These are phyloP conservation scores for Trifolium fragiferum DNA, from an alignment of 306 rosid genomes.

Conservation along the genomic window DNA sequence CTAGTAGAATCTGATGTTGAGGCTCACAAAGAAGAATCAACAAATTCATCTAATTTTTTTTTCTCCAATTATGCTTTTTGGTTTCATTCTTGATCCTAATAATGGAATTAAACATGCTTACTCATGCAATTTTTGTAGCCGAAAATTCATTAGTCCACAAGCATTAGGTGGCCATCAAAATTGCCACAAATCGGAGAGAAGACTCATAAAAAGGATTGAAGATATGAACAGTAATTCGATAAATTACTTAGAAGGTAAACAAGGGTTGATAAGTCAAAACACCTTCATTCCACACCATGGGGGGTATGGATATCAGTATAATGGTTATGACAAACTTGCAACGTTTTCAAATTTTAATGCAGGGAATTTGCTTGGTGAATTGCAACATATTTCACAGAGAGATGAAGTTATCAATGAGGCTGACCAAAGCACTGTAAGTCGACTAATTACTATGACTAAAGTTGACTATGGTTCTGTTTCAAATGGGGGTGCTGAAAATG, in stretches of 20 bases:
- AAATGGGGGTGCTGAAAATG: no score
- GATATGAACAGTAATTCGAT: background rate
- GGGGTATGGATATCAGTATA: background rate
- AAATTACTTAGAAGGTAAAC: background rate
- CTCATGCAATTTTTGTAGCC: background rate
- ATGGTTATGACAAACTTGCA: no score
- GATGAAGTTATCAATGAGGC: no score
- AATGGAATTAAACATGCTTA: background rate
- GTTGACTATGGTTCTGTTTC: no score
- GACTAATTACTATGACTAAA: background rate
- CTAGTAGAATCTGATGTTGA: background rate
- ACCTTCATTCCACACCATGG: background rate
- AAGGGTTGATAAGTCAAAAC: background rate
- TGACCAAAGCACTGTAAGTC: background rate
- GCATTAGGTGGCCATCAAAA: conserved; percentile 36
- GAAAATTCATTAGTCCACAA: background rate
- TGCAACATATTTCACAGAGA: no score
- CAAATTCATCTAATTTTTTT: background rate
- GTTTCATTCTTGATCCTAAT: background rate
- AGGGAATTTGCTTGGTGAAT: no score
- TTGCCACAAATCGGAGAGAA: conserved; percentile 8
- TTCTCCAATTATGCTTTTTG: background rate
- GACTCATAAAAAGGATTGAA: background rate
- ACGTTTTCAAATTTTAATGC: no score
- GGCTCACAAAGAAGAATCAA: background rate